Percentiles rank a stretch among this genome's conserved stretches.
phyloP scores from a whole-genome alignment of 352 stramenopile genomes.

The Phytophthora chlamydospora region DNA sequence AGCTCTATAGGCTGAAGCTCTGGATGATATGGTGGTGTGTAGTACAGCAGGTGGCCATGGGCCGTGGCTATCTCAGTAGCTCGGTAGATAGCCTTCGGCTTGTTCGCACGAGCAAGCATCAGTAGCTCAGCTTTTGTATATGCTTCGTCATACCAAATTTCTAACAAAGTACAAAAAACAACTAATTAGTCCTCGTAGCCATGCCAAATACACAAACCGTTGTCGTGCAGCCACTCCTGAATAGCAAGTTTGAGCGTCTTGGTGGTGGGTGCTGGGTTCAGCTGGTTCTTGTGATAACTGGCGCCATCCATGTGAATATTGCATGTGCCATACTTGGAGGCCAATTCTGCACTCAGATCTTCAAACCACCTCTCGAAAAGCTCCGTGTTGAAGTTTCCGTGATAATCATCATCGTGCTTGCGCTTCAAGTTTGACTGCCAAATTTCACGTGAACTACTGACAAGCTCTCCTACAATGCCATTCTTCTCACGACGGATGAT shows the following conservation, averaged over 20 bases:
- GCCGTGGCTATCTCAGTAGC: too few relatives aligned
- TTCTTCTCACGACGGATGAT: background rate
- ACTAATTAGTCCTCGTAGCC: background rate
- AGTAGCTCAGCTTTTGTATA: constrained; percentile 1
- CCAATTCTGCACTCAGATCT: background rate
- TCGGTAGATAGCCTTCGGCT: too few relatives aligned
- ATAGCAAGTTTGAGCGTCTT: background rate
- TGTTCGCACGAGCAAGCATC: background rate
- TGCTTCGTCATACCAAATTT: background rate
- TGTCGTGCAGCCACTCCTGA: background rate
- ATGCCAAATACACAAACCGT: background rate
- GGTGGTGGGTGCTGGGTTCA: background rate
- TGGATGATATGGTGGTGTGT: background rate
- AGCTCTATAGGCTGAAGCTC: constrained; percentile 1
- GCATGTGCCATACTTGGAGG: background rate
- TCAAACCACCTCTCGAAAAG: background rate
- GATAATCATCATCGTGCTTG: constrained; percentile 1
- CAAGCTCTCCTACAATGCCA: background rate
- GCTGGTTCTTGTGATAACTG: constrained; percentile 2
- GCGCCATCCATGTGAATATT: constrained; percentile 1
- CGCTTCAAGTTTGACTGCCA: background rate
- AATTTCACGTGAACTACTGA: background rate
- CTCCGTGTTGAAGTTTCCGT: background rate
- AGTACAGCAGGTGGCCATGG: background rate
- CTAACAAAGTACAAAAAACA: background rate